phyloP scores from a whole-genome alignment of 169 alveolate species.

The Fabrea salina region DNA sequence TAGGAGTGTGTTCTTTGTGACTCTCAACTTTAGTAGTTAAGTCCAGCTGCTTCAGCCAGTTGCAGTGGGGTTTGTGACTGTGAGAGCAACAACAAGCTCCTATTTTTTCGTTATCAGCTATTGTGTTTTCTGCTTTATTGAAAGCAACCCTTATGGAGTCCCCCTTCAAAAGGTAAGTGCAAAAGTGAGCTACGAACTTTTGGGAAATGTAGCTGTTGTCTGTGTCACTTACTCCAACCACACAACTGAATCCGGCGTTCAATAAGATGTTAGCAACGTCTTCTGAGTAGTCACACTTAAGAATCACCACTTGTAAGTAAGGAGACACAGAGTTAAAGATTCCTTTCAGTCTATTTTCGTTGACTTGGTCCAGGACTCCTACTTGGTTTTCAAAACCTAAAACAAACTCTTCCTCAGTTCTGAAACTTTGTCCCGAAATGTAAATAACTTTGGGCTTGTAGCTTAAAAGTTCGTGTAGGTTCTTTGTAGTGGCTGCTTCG shows the following conservation, averaged over 20 bases:
- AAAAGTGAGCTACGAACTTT: slow-evolving; percentile 5
- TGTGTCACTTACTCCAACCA: neutral
- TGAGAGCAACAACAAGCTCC: slow-evolving; percentile 21
- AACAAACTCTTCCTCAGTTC: neutral
- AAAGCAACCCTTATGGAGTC: neutral
- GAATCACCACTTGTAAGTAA: slow-evolving; percentile 13
- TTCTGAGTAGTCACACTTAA: slow-evolving; percentile 3
- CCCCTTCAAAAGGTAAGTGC: neutral
- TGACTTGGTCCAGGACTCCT: slow-evolving; percentile 8
- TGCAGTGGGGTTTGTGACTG: neutral
- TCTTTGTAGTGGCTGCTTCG: slow-evolving; percentile 52
- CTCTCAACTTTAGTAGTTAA: neutral
- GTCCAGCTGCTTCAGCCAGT: neutral
- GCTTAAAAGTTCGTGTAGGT: slow-evolving; percentile 20
- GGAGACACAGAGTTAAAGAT: neutral
- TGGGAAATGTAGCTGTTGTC: neutral
- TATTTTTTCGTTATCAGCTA: neutral
- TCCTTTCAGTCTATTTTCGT: neutral
- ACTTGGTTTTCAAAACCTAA: slow-evolving; percentile 1
- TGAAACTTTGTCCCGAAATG: slow-evolving; percentile 31
- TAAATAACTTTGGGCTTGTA: slow-evolving; percentile 49
- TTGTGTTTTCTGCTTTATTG: neutral
- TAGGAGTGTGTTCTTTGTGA: neutral
- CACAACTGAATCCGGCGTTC: slow-evolving; percentile 32
- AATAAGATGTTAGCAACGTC: neutral